Evolutionary conservation across 2,329 filamentous ascomycete species (phyloP).

Genomic region (Penicillium concentricum): DNA sequence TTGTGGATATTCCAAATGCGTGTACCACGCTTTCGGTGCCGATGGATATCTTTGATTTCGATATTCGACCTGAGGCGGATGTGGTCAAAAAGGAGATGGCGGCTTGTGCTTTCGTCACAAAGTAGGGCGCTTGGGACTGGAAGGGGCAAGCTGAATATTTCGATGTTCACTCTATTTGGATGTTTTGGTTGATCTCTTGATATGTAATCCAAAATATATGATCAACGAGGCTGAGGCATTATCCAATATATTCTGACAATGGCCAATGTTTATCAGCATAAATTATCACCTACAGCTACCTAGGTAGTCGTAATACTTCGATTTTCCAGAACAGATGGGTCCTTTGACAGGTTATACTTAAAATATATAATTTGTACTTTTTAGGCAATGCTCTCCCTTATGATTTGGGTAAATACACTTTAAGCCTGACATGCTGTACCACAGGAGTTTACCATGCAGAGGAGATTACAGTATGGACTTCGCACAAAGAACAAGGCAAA

Average conservation of each 20-base stretch:
- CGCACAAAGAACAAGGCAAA: conserved; percentile 1
- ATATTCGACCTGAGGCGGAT: conserved; percentile 68
- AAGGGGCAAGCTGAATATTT: not conserved
- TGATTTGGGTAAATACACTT: not conserved
- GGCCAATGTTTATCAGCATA: not conserved
- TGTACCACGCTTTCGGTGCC: conserved; percentile 86
- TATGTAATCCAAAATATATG: not conserved
- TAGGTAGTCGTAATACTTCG: not conserved
- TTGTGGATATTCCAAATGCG: conserved; percentile 87
- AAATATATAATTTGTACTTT: not conserved
- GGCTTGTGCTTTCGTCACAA: conserved; percentile 62
- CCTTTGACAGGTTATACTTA: not conserved
- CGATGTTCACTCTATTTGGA: not conserved
- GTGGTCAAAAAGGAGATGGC: conserved; percentile 67
- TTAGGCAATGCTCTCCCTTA: not conserved
- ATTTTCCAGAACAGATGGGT: not conserved
- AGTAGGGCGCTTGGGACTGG: conserved; percentile 9
- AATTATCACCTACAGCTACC: not conserved
- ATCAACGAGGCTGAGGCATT: not conserved
- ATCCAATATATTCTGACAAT: not conserved
- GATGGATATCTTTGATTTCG: conserved; percentile 94
- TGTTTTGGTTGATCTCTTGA: not conserved
- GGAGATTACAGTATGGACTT: not conserved
- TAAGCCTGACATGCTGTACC: not conserved
- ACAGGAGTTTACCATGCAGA: not conserved